These are phyloP conservation scores for Nicotiana benthamiana DNA, from an alignment of 257 asterid genomes.

Conservation along the genomic window DNA sequence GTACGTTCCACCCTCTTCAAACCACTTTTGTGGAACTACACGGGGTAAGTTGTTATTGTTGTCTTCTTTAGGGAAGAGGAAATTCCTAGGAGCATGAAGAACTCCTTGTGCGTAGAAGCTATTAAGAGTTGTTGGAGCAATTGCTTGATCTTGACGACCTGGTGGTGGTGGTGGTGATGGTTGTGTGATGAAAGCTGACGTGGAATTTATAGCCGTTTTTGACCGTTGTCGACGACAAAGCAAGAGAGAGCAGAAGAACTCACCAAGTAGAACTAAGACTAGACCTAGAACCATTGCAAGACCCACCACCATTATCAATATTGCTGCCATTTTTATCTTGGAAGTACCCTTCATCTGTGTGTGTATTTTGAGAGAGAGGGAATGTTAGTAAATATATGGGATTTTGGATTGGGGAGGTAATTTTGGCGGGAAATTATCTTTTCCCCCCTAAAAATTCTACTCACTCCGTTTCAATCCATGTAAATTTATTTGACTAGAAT, in stretches of 20 bases:
- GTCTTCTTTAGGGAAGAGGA: conserved; percentile 28
- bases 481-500: too few species aligned
- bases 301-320: conserved; percentile 25
- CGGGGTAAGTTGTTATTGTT: too few species aligned
- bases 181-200: not conserved
- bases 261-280: conserved; percentile 38
- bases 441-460: not conserved
- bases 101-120: conserved; percentile 47
- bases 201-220: not conserved
- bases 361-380: not conserved
- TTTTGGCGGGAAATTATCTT: conserved; percentile 38
- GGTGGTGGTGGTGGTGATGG: not conserved
- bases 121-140: conserved; percentile 25
- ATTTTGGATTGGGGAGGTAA: not conserved
- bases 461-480: too few species aligned
- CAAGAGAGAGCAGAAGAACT: conserved; percentile 51
- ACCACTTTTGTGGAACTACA: too few species aligned
- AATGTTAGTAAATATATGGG: not conserved
- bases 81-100: conserved; percentile 41
- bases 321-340: conserved; percentile 41
- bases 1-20: accelerated
- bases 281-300: conserved; percentile 37
- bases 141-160: conserved; percentile 2
- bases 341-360: conserved; percentile 23
- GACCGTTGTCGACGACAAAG: conserved; percentile 12